A percentile compares a stretch with the other conserved stretches of the same genome.
These are phyloP conservation scores for Adansonia madagascariensis DNA, from an alignment of 441 rosid genomes.

Conservation along the genomic window DNA sequence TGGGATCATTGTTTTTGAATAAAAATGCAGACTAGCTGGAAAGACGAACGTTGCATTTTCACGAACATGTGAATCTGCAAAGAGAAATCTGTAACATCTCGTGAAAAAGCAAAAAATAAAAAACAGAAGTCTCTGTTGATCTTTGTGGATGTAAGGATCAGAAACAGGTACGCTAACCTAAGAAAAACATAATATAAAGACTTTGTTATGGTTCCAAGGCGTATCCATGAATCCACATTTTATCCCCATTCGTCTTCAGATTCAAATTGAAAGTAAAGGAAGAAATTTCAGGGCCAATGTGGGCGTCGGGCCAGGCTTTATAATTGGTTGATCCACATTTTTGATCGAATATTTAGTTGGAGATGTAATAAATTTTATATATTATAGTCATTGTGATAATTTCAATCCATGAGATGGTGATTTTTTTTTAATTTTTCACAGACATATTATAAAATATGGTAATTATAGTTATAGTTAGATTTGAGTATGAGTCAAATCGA, in stretches of 20 bases:
- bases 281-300: background rate
- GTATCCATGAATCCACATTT: background rate
- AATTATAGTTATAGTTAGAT: too few relatives aligned
- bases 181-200: background rate
- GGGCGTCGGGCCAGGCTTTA: background rate
- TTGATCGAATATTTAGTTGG: too few relatives aligned
- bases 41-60: background rate
- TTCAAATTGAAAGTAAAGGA: background rate
- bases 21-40: background rate
- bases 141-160: background rate
- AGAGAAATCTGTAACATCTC: background rate
- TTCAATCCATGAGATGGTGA: too few relatives aligned
- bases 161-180: background rate
- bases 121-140: background rate
- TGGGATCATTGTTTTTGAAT: background rate
- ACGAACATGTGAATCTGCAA: slow-evolving; percentile 16
- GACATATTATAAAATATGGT: too few relatives aligned
- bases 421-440: too few relatives aligned
- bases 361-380: too few relatives aligned
- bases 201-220: slow-evolving; percentile 10
- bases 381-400: too few relatives aligned
- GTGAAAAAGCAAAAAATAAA: background rate
- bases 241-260: background rate
- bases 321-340: too few relatives aligned
- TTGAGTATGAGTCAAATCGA: too few relatives aligned